Evolutionary conservation across 768 basidiomycete species (phyloP), one percentile per base, ranked within the genome.

Genomic region (Chlorophyllum brunneum): DNA sequence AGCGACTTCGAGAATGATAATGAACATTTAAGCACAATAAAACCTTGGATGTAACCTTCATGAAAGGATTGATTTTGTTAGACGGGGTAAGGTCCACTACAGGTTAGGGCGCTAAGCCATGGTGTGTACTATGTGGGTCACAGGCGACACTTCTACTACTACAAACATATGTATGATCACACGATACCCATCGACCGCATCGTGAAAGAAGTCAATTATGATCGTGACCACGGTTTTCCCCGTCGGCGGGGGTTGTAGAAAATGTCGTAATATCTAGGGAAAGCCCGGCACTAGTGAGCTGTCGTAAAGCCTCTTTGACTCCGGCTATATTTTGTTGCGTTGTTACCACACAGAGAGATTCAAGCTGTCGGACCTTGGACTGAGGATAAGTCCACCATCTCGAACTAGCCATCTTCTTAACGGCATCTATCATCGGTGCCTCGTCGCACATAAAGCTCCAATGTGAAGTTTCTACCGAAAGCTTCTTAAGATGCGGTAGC

Each of bases 301-400:
- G 11, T 27, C 33, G 16, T 15, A 50, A 20, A 4, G 22, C 15
- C 20, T 41, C 15, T 11, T 15, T 26, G n/a, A 31, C 26, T 9
- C 23, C 29, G 15, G 15, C 37, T 2, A 40, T 4, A 15, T 50
- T 24, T 20, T 39, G 30, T 13, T 22, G n/a, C 10, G 26, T 5
- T 8, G 30, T 41, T 7, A 2, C 24, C 30, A 51, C 34, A 9
- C 23, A 20, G 4, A 51, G 24, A 18, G 24, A 6, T 22, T 33
- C 20, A 11, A 51, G 18, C 5, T 26, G 49, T n/a, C n/a, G 16
- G 7, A 51, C 33, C 18, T 33, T 51, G 16, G 49, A 42, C 7
- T 31, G 22, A 7, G 49, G 49, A 16, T 16, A 42, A 9, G 26
- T 34, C 49, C 40, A 42, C 40, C 49, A 36, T 26, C 49, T 29